Percentiles rank a stretch among this genome's conserved stretches.
Conservation (phyloP, 2,329 filamentous ascomycete species). For the Hymenoscyphus repandus region DNA sequence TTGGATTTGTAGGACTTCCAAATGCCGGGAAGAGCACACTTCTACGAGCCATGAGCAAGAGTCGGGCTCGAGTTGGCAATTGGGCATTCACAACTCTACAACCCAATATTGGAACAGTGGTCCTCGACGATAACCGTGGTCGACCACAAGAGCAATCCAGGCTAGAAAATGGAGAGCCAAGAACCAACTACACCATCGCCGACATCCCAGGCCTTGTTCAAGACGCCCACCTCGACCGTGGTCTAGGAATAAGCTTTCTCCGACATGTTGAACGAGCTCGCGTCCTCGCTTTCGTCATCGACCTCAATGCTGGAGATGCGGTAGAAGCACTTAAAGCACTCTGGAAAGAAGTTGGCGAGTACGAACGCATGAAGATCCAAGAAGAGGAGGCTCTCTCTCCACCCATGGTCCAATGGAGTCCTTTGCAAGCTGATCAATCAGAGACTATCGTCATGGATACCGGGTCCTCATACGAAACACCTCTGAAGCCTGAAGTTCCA, state of each 20-base stretch:
- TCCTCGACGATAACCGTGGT: constrained; percentile 81
- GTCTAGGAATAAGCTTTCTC: constrained; percentile 85
- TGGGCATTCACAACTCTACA: constrained; percentile 97
- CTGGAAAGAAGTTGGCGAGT: constrained; percentile 87
- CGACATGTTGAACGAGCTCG: constrained; percentile 91
- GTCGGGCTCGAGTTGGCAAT: constrained; percentile 79
- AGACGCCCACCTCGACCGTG: constrained; percentile 86
- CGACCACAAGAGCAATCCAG: constrained; percentile 49
- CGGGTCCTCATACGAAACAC: constrained; percentile 22
- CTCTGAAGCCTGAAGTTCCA: constrained; percentile 21
- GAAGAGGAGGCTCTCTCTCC: constrained; percentile 67
- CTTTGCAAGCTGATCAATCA: constrained; percentile 35
- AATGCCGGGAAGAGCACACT: constrained; percentile 96
- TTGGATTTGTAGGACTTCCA: constrained; percentile 88
- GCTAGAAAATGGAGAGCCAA: constrained; percentile 45
- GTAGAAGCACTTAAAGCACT: constrained; percentile 72
- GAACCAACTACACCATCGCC: constrained; percentile 84
- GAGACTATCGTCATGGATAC: constrained; percentile 27
- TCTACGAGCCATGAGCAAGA: constrained; percentile 80
- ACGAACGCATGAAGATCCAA: constrained; percentile 63
- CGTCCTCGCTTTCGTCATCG: constrained; percentile 89
- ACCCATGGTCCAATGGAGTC: constrained; percentile 55
- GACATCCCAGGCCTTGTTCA: constrained; percentile 94
- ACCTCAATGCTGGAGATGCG: constrained; percentile 74
- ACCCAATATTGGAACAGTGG: constrained; percentile 92